Evolutionary conservation across 345 rosid genomes (phyloP), one percentile per base, ranked within the genome.

Genomic region (thale cress (Arabidopsis thaliana)): DNA sequence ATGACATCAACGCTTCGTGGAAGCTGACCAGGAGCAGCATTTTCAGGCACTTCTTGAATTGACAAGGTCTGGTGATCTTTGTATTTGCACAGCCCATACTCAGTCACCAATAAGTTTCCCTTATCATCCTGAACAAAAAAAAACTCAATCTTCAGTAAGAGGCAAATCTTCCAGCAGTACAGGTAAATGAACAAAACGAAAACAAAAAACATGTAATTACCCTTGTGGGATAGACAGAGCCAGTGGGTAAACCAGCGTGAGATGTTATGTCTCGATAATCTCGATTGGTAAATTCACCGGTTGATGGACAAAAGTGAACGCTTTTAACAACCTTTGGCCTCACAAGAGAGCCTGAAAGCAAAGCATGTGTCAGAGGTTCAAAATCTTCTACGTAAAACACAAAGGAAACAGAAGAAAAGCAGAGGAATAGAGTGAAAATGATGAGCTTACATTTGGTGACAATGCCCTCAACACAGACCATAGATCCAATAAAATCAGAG

Each of bases 21-120:
- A 78, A 95, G 97, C 84, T 95, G 99, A 79, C 99, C 99, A 72
- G 99, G 99, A 81, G 99, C 98, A 85, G 99, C 84, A 72, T 92
- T 95, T 79, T 95, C 99, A 8, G 99, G 99, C 62, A 95, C 91
- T 86, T 95, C 99, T 85, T 95, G 99, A 79, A 95, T 86, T 50
- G 99, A 90, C 81, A 95, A 72, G 76, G 99, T 90, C 85, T 95
- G 99, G 71, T 95, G 99, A 82, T 95, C 99, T 86, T 92, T 92
- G 71, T 95, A 95, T 74, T 79, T 83, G 86, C 99, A 95, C 60
- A 95, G 71, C 30, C 99, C 99, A 74, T 87, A 95, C 80, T 95
- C 99, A 59, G 98, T 95, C 59, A 92, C 99, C 88, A 95, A 83
- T 52, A 95, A 82, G 78, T 92, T 89, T 0, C 98, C 98, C 48